These are phyloP conservation scores for Colletotrichum filicis DNA, from an alignment of 2,329 filamentous ascomycete species.

Conservation along the genomic window DNA sequence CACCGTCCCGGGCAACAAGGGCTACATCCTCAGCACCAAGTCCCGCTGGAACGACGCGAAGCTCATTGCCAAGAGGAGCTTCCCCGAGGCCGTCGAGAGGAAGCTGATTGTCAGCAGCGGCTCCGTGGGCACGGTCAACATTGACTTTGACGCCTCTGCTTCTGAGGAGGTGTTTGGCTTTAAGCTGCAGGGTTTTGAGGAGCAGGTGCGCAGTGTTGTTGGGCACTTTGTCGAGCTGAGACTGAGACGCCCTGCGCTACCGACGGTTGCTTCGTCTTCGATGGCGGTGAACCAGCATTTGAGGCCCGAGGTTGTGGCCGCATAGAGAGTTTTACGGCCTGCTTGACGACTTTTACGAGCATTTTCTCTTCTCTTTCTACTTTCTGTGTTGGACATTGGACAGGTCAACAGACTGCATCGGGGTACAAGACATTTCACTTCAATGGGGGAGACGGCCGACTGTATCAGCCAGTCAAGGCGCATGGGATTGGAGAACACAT, in stretches of 20 bases:
- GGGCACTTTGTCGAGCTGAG: slow-evolving; percentile 48
- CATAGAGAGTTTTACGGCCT: background rate
- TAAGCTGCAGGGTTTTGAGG: slow-evolving; percentile 45
- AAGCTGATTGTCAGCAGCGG: slow-evolving; percentile 23
- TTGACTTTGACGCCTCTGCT: slow-evolving; percentile 40
- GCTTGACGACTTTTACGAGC: background rate
- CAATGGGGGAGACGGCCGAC: background rate
- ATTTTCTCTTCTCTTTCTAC: background rate
- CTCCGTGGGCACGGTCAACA: slow-evolving; percentile 14
- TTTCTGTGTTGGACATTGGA: background rate
- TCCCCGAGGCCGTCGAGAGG: slow-evolving; percentile 31
- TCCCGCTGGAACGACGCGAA: slow-evolving; percentile 50
- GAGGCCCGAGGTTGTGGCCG: slow-evolving; percentile 11
- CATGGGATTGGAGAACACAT: background rate
- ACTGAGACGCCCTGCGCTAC: background rate
- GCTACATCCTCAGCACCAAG: slow-evolving; percentile 42
- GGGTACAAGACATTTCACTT: background rate
- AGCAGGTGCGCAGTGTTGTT: slow-evolving; percentile 46
- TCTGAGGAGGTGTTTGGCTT: slow-evolving; percentile 47
- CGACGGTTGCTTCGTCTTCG: background rate
- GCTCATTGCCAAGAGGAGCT: slow-evolving; percentile 47
- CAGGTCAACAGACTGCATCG: too few species aligned
- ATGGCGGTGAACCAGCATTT: background rate
- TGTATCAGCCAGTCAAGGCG: background rate
- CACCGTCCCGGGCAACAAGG: slow-evolving; percentile 43